Conservation (phyloP, 108 stramenopile genomes). For the Seminavis robusta region DNA sequence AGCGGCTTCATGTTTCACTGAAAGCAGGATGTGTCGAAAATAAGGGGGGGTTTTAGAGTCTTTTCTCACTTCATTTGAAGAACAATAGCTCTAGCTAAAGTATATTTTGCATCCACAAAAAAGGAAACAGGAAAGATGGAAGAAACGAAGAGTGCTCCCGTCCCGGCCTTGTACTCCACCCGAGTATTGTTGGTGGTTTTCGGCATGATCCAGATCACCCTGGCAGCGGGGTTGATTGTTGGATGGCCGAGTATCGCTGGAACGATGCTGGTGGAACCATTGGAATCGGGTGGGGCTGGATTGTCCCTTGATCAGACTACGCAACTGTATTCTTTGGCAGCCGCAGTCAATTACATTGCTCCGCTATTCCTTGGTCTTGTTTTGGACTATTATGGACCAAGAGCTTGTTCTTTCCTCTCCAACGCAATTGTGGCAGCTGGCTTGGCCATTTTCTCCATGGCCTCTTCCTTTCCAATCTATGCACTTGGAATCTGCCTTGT, state of each 20-base stretch:
- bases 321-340: conserved; percentile 20
- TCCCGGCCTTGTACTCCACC: conserved; percentile 1
- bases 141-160: neutral
- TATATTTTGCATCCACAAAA: too few species aligned
- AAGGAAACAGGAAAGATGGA: conserved; percentile 1
- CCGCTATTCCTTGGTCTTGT: conserved; percentile 24
- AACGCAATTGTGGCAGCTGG: conserved; percentile 22
- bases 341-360: conserved; percentile 19
- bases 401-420: conserved; percentile 26
- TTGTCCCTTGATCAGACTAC: conserved; percentile 24
- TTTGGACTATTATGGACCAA: conserved; percentile 24
- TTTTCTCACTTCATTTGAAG: too few species aligned
- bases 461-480: conserved; percentile 1
- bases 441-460: conserved; percentile 11
- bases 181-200: conserved; percentile 21
- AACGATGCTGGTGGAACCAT: conserved; percentile 23
- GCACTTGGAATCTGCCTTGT: conserved; percentile 21
- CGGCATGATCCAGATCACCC: conserved; percentile 26
- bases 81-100: too few species aligned
- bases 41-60: too few species aligned
- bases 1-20: too few species aligned
- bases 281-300: conserved; percentile 27
- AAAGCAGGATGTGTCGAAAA: too few species aligned
- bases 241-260: conserved; percentile 40
- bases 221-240: conserved; percentile 27